A percentile compares a stretch with the other conserved stretches of the same genome.
These are phyloP conservation scores for Colletotrichum scovillei DNA, from an alignment of 2,329 filamentous ascomycete genomes.

Conservation along the genomic window DNA sequence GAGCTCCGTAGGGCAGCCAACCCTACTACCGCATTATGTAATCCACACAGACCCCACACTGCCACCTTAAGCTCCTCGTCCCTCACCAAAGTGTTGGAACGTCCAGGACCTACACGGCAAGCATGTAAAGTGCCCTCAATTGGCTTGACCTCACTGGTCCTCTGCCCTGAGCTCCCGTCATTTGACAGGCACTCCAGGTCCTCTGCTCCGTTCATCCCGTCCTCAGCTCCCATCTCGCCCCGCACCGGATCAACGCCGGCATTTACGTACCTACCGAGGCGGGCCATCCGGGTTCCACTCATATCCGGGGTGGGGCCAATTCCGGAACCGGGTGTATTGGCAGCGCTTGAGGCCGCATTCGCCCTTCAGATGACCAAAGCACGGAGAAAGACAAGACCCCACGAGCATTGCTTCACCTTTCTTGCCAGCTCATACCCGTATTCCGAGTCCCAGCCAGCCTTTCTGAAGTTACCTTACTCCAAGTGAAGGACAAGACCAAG, in stretches of 20 bases:
- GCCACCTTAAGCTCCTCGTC: background rate
- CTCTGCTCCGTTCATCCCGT: background rate
- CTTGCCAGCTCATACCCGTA: too few relatives aligned
- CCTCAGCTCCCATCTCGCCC: background rate
- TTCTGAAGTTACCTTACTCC: too few relatives aligned
- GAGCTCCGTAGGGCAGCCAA: slow-evolving; percentile 35
- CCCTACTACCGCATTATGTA: slow-evolving; percentile 32
- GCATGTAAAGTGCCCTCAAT: background rate
- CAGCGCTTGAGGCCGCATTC: background rate
- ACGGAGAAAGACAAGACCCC: background rate
- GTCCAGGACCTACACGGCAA: too few relatives aligned
- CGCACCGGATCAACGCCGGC: background rate
- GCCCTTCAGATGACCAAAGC: background rate
- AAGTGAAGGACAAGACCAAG: too few relatives aligned
- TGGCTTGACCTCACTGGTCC: background rate
- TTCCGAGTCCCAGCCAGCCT: too few relatives aligned
- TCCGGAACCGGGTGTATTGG: background rate
- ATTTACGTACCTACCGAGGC: background rate
- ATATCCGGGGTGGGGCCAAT: background rate
- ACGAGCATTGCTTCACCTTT: too few relatives aligned
- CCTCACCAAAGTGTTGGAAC: background rate
- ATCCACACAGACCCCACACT: background rate
- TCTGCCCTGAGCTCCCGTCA: too few relatives aligned
- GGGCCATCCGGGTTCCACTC: background rate
- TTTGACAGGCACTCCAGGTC: too few relatives aligned